Evolutionary conservation across 2,329 filamentous ascomycete genomes (phyloP).

Genomic region (Beauveria asiatica): DNA sequence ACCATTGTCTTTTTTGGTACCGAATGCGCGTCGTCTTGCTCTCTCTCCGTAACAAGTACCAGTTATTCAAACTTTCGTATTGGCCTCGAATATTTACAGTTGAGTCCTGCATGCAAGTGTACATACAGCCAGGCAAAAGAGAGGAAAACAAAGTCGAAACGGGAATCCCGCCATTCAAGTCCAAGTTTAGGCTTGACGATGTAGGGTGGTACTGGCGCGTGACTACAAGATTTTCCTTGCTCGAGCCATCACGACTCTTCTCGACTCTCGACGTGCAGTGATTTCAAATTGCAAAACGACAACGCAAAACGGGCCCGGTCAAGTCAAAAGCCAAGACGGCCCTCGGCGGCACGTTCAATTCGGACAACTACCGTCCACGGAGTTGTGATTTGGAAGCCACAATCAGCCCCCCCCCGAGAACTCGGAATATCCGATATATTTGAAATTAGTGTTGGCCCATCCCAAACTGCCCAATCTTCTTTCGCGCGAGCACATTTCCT

Average conservation of each 20-base stretch:
- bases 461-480: background rate
- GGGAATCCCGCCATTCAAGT: background rate
- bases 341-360: background rate
- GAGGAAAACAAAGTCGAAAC: background rate
- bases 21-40: background rate
- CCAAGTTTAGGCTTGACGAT: background rate
- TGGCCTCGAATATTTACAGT: background rate
- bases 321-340: background rate
- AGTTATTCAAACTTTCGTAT: background rate
- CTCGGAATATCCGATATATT: background rate
- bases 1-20: background rate
- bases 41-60: background rate
- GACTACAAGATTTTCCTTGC: background rate
- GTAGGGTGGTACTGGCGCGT: background rate
- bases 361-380: background rate
- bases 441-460: background rate
- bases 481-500: background rate
- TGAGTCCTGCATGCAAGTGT: background rate
- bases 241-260: background rate
- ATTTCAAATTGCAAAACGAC: background rate
- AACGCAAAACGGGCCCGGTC: background rate
- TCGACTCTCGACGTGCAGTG: background rate
- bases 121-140: no score
- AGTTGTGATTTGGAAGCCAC: background rate
- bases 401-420: background rate